Evolutionary conservation across 2,329 filamentous ascomycete genomes (phyloP).

Genomic region (Coniella vitis): DNA sequence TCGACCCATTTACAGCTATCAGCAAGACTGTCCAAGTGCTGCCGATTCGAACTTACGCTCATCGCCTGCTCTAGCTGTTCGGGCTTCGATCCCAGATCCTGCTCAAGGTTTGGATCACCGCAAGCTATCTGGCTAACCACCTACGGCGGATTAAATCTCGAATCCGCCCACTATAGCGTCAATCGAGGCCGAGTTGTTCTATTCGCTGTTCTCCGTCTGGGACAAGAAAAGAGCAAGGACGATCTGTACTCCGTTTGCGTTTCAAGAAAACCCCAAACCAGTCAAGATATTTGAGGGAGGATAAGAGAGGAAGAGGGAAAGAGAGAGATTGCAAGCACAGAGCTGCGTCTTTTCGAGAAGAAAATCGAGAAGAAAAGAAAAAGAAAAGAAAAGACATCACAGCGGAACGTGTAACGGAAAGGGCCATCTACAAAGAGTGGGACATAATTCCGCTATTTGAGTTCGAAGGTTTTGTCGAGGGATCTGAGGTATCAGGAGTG

Average conservation of each 20-base stretch:
- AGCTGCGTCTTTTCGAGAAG: conserved; percentile 51
- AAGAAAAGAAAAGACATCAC: too few species aligned
- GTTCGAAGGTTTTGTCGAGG: conserved; percentile 20
- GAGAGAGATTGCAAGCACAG: conserved; percentile 55
- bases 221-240: conserved; percentile 6
- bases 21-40: too few species aligned
- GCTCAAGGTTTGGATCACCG: too few species aligned
- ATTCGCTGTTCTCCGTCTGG: neutral
- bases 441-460: conserved; percentile 19
- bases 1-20: too few species aligned
- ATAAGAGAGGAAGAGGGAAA: too few species aligned
- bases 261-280: conserved; percentile 5
- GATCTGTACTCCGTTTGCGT: conserved; percentile 8
- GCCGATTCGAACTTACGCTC: too few species aligned
- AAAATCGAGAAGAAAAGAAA: too few species aligned
- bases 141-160: too few species aligned
- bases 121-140: too few species aligned
- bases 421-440: conserved; percentile 12
- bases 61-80: too few species aligned
- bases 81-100: too few species aligned
- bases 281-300: conserved; percentile 7
- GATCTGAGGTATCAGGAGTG: conserved; percentile 33
- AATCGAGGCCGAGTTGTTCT: neutral
- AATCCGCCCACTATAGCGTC: too few species aligned
- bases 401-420: neutral